These are phyloP conservation scores for Lentinula aciculospora DNA, from an alignment of 768 basidiomycete genomes.

Conservation along the genomic window DNA sequence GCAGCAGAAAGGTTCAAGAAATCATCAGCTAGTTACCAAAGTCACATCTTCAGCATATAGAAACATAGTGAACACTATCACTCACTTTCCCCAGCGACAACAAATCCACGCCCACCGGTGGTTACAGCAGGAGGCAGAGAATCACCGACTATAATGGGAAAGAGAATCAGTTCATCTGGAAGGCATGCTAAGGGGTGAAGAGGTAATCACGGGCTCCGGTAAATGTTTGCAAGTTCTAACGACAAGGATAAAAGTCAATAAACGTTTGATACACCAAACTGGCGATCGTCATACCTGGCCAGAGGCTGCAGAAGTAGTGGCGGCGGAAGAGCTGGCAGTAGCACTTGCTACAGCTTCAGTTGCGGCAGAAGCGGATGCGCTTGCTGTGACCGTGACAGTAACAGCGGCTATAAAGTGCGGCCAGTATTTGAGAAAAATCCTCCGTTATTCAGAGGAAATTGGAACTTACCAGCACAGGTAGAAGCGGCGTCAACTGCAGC, in stretches of 20 bases:
- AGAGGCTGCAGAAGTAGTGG: slow-evolving; percentile 9
- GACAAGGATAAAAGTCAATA: too few relatives aligned
- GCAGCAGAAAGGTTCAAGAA: slow-evolving; percentile 47
- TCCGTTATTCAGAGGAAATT: not conserved
- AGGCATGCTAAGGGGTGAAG: not conserved
- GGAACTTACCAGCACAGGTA: not conserved
- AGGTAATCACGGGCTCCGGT: slow-evolving; percentile 35
- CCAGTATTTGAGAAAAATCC: not conserved
- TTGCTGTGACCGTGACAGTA: slow-evolving; percentile 16
- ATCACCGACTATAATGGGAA: slow-evolving; percentile 36
- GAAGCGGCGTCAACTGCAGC: slow-evolving; percentile 13
- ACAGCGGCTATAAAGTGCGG: not conserved
- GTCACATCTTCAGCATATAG: not conserved
- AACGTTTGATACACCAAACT: too few relatives aligned
- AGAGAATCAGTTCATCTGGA: not conserved
- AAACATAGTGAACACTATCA: not conserved
- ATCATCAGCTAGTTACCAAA: slow-evolving; percentile 13
- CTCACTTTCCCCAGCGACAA: slow-evolving; percentile 24
- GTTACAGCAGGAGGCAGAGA: slow-evolving; percentile 36
- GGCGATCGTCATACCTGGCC: slow-evolving; percentile 6
- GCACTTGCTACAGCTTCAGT: slow-evolving; percentile 11
- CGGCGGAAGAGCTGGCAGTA: slow-evolving; percentile 12
- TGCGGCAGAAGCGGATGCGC: slow-evolving; percentile 13
- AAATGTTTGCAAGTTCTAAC: slow-evolving; percentile 41
- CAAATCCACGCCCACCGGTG: slow-evolving; percentile 42